These are phyloP conservation scores for Camellia lanceoleosa DNA, from an alignment of 148 eudicot species.

Conservation along the genomic window DNA sequence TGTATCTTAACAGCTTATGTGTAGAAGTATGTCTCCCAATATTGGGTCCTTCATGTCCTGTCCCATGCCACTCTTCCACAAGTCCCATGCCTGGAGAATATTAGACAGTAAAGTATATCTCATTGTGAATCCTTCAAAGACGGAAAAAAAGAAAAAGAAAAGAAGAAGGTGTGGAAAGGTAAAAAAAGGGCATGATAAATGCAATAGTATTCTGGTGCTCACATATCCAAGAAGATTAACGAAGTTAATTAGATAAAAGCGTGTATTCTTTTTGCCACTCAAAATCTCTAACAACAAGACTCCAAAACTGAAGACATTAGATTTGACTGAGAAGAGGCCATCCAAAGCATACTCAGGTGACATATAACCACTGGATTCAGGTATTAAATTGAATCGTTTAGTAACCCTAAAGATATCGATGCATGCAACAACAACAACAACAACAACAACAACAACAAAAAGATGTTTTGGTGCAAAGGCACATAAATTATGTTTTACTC, in stretches of 20 bases:
- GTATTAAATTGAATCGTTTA: not conserved
- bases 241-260: too few species aligned
- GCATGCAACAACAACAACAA: not conserved
- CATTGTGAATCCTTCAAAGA: too few species aligned
- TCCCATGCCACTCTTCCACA: too few species aligned
- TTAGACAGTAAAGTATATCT: too few species aligned
- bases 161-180: too few species aligned
- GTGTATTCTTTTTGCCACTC: too few species aligned
- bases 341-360: not conserved
- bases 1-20: not conserved
- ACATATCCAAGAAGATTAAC: not conserved
- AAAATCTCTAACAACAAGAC: not conserved
- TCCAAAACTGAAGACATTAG: not conserved
- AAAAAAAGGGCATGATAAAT: too few species aligned
- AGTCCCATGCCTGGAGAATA: too few species aligned
- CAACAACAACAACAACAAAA: not conserved
- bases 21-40: not conserved
- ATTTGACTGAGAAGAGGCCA: not conserved
- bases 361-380: not conserved
- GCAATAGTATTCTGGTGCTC: too few species aligned
- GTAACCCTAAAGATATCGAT: not conserved
- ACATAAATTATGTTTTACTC: not conserved
- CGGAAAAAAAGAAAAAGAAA: too few species aligned
- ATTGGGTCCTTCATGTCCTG: too few species aligned
- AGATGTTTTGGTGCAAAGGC: not conserved